Evolutionary conservation across 179 eudicot species (phyloP), one percentile per base, ranked within the genome.

Genomic region (Spinacia oleracea): DNA sequence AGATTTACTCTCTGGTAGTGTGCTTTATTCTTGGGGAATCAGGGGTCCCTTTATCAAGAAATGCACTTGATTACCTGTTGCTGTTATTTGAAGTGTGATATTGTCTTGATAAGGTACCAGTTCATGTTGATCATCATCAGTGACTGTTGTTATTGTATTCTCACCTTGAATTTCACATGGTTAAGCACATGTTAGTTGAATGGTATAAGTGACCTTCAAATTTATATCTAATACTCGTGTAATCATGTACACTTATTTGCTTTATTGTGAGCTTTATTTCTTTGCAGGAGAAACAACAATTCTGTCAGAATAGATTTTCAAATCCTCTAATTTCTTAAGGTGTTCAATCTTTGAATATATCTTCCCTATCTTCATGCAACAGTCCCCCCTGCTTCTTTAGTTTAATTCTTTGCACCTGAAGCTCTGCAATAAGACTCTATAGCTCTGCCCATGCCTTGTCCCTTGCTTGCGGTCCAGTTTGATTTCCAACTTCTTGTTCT

Each of bases 361-460:
- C 89, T 76, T 85, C 88, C 79, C 95, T 85, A 72, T 96, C 99
- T 45, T 88, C 89, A 80, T 90, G 93, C 82, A 95, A 80, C 83
- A 90, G 77, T 85, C 93, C 94, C 88, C 99, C 87, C 81, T 96
- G 99, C 75, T 93, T 89, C 89, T 91, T 92, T 73, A 96, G 78
- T 79, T 91, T 93, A 86, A 89, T 81, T 77, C 96, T 89, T 85
- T 96, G 98, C 80, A 81, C 78, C 84, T 87, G 86, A 73, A 96
- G 97, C 87, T 93, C 96, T 73, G 89, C 92, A 58, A 96, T 93
- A 75, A 91, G 82, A 76, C 74, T 87, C 66, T 88, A 90, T 67
- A 95, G 79, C 84, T 93, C 99, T 42, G 88, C 86, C 98, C 99
- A 96, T 74, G 93, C 99, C 81, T 78, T 88, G 79, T 88, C 97